Evolutionary conservation across 2,329 filamentous ascomycete species (phyloP).

Genomic region (Colletotrichum zoysiae): DNA sequence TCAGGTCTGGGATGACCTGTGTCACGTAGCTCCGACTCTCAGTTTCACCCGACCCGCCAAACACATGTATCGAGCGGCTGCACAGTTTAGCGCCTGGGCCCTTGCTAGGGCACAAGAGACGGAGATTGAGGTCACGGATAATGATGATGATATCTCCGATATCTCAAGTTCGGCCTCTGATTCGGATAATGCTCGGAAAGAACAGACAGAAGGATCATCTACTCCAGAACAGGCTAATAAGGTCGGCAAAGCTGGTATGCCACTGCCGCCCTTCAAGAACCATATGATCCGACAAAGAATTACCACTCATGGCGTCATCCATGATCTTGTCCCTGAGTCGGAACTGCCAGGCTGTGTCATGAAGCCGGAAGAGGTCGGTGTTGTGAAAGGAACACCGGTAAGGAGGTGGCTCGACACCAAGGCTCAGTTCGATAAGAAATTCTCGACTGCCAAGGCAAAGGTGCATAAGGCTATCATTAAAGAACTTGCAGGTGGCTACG

Average conservation of each 20-base stretch:
- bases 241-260: conserved; percentile 90
- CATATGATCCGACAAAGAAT: conserved; percentile 95
- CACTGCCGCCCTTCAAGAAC: conserved; percentile 81
- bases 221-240: conserved; percentile 69
- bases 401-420: conserved; percentile 86
- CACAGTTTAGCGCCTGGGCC: conserved; percentile 94
- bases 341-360: conserved; percentile 77
- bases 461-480: conserved; percentile 80
- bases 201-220: conserved; percentile 43
- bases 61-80: conserved; percentile 92
- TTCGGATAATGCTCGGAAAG: conserved; percentile 49
- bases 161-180: conserved; percentile 72
- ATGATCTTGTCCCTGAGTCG: conserved; percentile 72
- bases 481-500: conserved; percentile 79
- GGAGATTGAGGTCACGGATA: conserved; percentile 84
- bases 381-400: conserved; percentile 84
- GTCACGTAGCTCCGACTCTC: conserved; percentile 92
- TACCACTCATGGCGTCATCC: conserved; percentile 80
- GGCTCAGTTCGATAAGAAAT: conserved; percentile 79
- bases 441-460: conserved; percentile 74
- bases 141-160: conserved; percentile 77
- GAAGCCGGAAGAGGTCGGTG: conserved; percentile 75
- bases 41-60: conserved; percentile 97
- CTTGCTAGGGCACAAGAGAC: conserved; percentile 84
- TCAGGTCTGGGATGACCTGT: conserved; percentile 96